Conservation (phyloP, 2,329 filamentous ascomycete genomes). For the Aspergillus fumigatus region DNA sequence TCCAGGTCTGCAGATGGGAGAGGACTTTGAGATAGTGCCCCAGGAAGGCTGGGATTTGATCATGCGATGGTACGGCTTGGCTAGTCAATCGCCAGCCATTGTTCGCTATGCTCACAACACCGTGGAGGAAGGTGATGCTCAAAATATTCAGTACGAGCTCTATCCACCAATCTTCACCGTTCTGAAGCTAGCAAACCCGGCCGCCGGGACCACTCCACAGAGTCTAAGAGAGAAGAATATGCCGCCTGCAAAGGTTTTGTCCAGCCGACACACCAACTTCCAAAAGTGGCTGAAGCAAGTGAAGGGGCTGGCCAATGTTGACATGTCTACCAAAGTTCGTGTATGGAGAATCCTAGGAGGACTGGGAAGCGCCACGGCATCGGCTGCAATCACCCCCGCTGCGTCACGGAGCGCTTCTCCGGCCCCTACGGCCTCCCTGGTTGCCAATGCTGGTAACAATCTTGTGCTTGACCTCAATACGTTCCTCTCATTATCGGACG, state of each 20-base stretch:
- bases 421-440: slow-evolving; percentile 39
- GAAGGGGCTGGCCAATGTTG: slow-evolving; percentile 65
- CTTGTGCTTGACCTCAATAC: slow-evolving; percentile 59
- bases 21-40: slow-evolving; percentile 73
- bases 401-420: slow-evolving; percentile 41
- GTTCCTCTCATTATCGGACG: slow-evolving; percentile 60
- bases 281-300: slow-evolving; percentile 71
- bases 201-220: slow-evolving; percentile 55
- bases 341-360: slow-evolving; percentile 61
- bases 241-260: slow-evolving; percentile 61
- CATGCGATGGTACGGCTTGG: slow-evolving; percentile 75
- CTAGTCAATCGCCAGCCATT: slow-evolving; percentile 65
- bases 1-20: slow-evolving; percentile 58
- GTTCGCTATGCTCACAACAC: slow-evolving; percentile 74
- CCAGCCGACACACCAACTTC: slow-evolving; percentile 65
- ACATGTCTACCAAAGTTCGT: slow-evolving; percentile 67
- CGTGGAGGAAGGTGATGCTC: slow-evolving; percentile 50
- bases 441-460: slow-evolving; percentile 40
- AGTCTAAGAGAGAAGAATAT: slow-evolving; percentile 58
- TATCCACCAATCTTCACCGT: slow-evolving; percentile 81
- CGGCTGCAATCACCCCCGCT: slow-evolving; percentile 41
- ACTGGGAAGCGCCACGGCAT: slow-evolving; percentile 42
- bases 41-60: slow-evolving; percentile 77
- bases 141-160: slow-evolving; percentile 75
- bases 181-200: slow-evolving; percentile 66